Evolutionary conservation across 2,329 filamentous ascomycete genomes (phyloP).

Genomic region (Byssothecium circinans): DNA sequence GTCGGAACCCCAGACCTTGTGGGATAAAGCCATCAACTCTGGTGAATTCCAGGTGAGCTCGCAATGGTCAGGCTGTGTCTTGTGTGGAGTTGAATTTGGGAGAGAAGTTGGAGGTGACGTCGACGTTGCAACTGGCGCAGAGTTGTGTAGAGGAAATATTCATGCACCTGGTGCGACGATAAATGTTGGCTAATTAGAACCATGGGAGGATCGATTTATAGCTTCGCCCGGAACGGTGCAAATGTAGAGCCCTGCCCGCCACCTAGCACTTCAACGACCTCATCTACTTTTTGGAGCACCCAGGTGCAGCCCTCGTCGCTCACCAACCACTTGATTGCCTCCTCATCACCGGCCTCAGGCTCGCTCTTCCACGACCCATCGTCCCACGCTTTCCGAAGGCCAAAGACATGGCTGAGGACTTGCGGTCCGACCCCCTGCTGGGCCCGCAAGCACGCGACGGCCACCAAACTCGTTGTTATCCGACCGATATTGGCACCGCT

Average conservation of each 20-base stretch:
- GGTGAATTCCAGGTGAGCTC: no score
- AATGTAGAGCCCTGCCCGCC: conserved; percentile 34
- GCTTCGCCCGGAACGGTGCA: conserved; percentile 33
- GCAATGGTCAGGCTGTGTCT: no score
- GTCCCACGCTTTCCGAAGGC: conserved; percentile 72
- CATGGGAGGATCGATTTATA: no score
- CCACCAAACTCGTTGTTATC: conserved; percentile 71
- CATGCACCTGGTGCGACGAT: no score
- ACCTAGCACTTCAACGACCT: conserved; percentile 53
- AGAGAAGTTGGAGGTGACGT: no score
- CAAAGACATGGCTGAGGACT: conserved; percentile 79
- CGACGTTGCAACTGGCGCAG: no score
- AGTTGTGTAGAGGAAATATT: no score
- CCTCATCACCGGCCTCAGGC: conserved; percentile 50
- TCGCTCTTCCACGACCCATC: conserved; percentile 62
- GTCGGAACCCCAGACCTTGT: no score
- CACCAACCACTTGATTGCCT: conserved; percentile 64
- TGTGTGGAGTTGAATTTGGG: no score
- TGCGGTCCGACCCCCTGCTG: conserved; percentile 84
- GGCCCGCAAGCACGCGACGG: conserved; percentile 72
- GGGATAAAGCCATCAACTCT: no score
- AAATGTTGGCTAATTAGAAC: no score
- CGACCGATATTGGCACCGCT: conserved; percentile 62
- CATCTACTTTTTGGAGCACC: conserved; percentile 64
- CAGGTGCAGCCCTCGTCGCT: conserved; percentile 66